Conservation (phyloP, 2,329 filamentous ascomycete genomes). For the Mycogone perniciosa region DNA sequence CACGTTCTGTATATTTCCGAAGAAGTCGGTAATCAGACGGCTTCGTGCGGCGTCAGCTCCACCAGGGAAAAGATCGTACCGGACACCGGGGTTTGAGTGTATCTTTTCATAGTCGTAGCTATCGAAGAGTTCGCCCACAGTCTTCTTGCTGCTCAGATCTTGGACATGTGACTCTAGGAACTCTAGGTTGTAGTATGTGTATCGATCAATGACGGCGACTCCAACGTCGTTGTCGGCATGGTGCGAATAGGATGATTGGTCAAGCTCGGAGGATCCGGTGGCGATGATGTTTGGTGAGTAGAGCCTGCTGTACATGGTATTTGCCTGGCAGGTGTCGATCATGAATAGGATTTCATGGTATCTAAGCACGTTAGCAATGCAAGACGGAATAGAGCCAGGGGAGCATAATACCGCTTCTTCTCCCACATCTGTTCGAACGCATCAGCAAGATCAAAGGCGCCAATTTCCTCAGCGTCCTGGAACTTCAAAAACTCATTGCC, state of each 20-base stretch:
- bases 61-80: slow-evolving; percentile 91
- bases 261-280: slow-evolving; percentile 91
- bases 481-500: slow-evolving; percentile 98
- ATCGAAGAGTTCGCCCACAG: slow-evolving; percentile 89
- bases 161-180: slow-evolving; percentile 88
- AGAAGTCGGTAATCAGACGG: slow-evolving; percentile 89
- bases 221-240: slow-evolving; percentile 97
- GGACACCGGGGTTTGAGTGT: slow-evolving; percentile 82
- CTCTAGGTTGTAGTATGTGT: slow-evolving; percentile 97
- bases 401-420: slow-evolving; percentile 72
- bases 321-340: slow-evolving; percentile 99
- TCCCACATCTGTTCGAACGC: slow-evolving; percentile 99
- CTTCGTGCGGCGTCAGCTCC: slow-evolving; percentile 71
- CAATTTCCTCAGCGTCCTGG: slow-evolving; percentile 96
- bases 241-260: slow-evolving; percentile 95
- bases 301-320: slow-evolving; percentile 98
- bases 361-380: slow-evolving; percentile 32
- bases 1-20: slow-evolving; percentile 95
- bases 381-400: not conserved
- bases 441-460: slow-evolving; percentile 90
- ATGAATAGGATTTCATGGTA: slow-evolving; percentile 99
- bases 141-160: slow-evolving; percentile 80
- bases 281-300: slow-evolving; percentile 98
- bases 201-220: slow-evolving; percentile 95
- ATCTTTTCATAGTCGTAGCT: slow-evolving; percentile 94